phyloP scores from a whole-genome alignment of 176 grass and related monocot genomes.

The Bothriochloa decipiens region DNA sequence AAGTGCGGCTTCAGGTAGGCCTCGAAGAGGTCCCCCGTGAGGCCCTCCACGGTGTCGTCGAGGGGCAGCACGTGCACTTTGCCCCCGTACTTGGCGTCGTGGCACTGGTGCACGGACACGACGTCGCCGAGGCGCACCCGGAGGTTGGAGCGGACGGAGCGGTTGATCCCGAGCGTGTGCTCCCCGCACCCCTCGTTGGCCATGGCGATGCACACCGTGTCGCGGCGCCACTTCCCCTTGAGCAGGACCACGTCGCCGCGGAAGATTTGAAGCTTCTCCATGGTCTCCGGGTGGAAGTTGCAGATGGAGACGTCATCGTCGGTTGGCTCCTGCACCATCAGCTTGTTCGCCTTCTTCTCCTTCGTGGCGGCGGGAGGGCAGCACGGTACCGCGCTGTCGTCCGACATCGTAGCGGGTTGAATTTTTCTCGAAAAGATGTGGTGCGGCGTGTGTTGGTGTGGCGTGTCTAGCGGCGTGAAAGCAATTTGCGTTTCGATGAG shows the following conservation, averaged over 20 bases:
- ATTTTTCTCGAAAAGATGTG: no score
- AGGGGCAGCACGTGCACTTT: conserved; percentile 59
- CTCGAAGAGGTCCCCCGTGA: conserved; percentile 56
- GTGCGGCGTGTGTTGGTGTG: no score
- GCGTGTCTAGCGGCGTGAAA: no score
- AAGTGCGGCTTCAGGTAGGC: conserved; percentile 70
- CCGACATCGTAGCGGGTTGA: background rate
- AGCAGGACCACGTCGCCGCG: conserved; percentile 57
- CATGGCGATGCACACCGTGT: conserved; percentile 58
- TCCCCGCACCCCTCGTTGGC: conserved; percentile 55
- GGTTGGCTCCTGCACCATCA: conserved; percentile 58
- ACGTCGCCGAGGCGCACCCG: conserved; percentile 65
- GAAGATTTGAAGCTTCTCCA: conserved; percentile 61
- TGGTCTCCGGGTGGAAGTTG: conserved; percentile 52
- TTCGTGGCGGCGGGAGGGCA: background rate
- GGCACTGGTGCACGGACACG: conserved; percentile 65
- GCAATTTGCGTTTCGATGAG: no score
- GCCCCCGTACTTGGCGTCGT: conserved; percentile 45
- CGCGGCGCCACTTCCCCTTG: conserved; percentile 68
- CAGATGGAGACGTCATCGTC: conserved; percentile 57
- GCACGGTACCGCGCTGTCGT: background rate
- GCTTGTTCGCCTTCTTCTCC: conserved; percentile 55
- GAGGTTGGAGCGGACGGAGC: conserved; percentile 54
- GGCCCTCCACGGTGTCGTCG: conserved; percentile 66
- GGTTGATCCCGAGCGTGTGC: conserved; percentile 54